phyloP scores from a whole-genome alignment of 1,139 yeast species.

The Geotrichum carabidarum region DNA sequence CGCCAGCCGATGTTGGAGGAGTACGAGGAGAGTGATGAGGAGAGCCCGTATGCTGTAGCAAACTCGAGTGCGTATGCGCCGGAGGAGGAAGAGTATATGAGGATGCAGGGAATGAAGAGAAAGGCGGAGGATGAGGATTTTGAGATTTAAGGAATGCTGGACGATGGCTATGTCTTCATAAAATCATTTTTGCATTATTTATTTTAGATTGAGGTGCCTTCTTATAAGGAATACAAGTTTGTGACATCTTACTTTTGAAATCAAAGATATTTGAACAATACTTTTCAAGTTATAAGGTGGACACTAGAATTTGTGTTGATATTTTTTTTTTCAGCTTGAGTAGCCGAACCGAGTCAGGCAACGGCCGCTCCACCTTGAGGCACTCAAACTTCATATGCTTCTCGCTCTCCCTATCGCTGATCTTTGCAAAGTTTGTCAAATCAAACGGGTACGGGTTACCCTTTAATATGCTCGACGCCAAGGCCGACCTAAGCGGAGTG shows the following conservation, averaged over 20 bases:
- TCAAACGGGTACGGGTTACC: not conserved
- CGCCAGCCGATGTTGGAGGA: slow-evolving; percentile 15
- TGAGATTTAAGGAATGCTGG: not conserved
- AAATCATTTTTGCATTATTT: too few species aligned
- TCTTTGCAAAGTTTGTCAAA: not conserved
- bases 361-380: not conserved
- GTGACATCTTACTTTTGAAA: too few species aligned
- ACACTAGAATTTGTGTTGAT: too few species aligned
- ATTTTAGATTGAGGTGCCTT: too few species aligned
- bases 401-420: not conserved
- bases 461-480: not conserved
- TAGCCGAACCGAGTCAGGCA: not conserved
- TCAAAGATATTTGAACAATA: too few species aligned
- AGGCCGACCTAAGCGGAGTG: not conserved
- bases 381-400: not conserved
- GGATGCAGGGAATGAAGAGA: not conserved
- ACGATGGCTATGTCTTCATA: too few species aligned
- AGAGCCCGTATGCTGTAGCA: slow-evolving; percentile 8
- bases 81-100: slow-evolving; percentile 14
- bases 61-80: slow-evolving; percentile 14
- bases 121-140: not conserved
- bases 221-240: too few species aligned
- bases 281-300: too few species aligned
- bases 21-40: slow-evolving; percentile 9
- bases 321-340: not conserved